Evolutionary conservation across 1,284 basidiomycete genomes (phyloP), one percentile per base, ranked within the genome.

Genomic region (Ganoderma multipileum): DNA sequence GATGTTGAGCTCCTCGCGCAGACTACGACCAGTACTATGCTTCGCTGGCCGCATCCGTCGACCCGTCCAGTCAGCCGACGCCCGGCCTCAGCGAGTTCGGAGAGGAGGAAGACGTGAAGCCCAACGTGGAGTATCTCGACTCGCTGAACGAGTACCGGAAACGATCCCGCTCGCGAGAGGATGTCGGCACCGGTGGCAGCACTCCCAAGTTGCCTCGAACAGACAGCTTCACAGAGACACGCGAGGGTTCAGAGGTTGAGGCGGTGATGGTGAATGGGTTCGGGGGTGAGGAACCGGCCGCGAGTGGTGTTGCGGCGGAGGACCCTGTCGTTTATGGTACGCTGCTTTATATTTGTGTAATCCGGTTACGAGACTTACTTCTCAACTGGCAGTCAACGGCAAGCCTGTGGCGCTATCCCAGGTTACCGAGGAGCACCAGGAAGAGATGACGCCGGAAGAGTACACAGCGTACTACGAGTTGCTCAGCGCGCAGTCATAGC

Each of bases 21-120:
- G 92, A 91, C 75, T 93, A 90, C 74, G 92, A 93, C 66, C 90
- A 90, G 65, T 94, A 94, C 72, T 94, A 94, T 74, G 91, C 92
- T 18, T 89, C 89, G 14, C 80, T 94, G 57, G 90, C 87, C 16
- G 89, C 87, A 2, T 90, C 91, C 0, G 81, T 86, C 0, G 84
- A 83, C 20, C 84, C 85, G 9, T 88, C 91, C 9, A 80, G 86
- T 5, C 83, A 85, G 65, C 85, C 86, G 11, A 91, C 90, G 2
- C 89, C 91, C 0, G 83, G 83, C 28, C 79, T 82, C 71, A 84
- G 80, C 65, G 87, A 84, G 47, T 77, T 84, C 52, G 79, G 80
- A 11, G 87, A 88, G 16, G 90, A 92, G 26, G 90, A 91, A 71
- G 92, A 93, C 61, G 79, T 83, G 66, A 93, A 92, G 71, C 88